phyloP scores from a whole-genome alignment of 176 grass and related monocot species.

The Hsuehochloa calcarea region DNA sequence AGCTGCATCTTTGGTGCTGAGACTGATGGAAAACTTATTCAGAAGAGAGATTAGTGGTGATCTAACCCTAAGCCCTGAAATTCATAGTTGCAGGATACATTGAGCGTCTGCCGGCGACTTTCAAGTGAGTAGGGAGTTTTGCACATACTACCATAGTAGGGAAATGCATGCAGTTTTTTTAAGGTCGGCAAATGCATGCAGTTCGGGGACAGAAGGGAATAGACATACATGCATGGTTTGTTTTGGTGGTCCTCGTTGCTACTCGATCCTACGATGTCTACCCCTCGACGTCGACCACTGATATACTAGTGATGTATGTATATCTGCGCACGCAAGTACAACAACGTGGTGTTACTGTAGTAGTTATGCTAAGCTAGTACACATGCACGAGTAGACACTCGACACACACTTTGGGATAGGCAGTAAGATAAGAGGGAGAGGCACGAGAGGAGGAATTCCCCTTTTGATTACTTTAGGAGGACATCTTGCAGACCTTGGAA shows the following conservation, averaged over 20 bases:
- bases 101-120: background rate
- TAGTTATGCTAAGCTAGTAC: background rate
- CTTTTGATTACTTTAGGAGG: conserved; percentile 39
- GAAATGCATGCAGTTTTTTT: background rate
- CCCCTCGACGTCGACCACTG: background rate
- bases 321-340: background rate
- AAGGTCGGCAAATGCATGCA: background rate
- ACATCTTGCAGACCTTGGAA: conserved; percentile 42
- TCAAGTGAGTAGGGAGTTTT: background rate
- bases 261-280: background rate
- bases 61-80: background rate
- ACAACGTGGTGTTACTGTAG: background rate
- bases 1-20: background rate
- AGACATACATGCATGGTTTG: conserved; percentile 1
- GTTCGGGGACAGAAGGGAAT: background rate
- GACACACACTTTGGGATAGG: background rate
- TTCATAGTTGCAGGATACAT: background rate
- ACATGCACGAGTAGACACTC: background rate
- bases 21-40: background rate
- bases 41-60: background rate
- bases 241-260: background rate
- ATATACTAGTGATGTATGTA: background rate
- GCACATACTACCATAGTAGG: background rate
- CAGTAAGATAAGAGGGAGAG: conserved; percentile 10
- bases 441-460: conserved; percentile 43